Evolutionary conservation across 225 moss, liverwort and hornwort genomes (phyloP), one percentile per base, ranked within the genome.

Genomic region (Bryoerythrophyllum caledonicum): DNA sequence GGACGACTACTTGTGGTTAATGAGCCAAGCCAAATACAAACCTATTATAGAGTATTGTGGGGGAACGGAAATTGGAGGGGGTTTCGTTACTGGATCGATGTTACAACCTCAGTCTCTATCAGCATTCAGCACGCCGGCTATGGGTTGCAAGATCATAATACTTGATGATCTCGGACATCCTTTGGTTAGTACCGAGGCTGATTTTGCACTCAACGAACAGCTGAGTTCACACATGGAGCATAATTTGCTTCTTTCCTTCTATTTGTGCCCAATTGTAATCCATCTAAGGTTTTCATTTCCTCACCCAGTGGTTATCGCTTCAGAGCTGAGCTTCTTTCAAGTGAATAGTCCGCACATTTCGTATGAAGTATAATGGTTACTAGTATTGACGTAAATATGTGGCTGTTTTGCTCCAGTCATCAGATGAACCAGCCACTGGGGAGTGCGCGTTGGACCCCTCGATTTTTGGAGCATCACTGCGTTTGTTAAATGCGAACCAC

Each of bases 61-160:
- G 73, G 91, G 91, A 65, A 91, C 91, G 26, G 91, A 91, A 78
- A 86, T 91, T 70, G 91, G 91, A 71, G 91, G 89, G 51, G 89
- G 76, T 0, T 91, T 86, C 41, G 84, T 86, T 35, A 80, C 83
- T 21, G 91, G 91, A 46, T 84, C 88, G 17, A 77, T 91, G 89
- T 74, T 89, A 72, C 91, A 89, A 77, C 84, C 89, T n/a, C 88
- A 89, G 74, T 68, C 86, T 54, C 55, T 88, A 59, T 80, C 88
- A 38, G 60, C 80, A 2, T 91, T 91, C 71, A 91, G 88, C 66
- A 89, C 89, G 19, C 89, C 91, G 64, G 89, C 86, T 64, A 86
- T 91, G 88, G 91, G 89, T 65, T 83, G 86, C 79, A 77, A 82
- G 66, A 83, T 88, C 46, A 58, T 86, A 25, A 84, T 88, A 65